Base-by-base conservation (phyloP, 1,284 basidiomycete genomes). In the Bondarzewia mesenterica region DNA sequence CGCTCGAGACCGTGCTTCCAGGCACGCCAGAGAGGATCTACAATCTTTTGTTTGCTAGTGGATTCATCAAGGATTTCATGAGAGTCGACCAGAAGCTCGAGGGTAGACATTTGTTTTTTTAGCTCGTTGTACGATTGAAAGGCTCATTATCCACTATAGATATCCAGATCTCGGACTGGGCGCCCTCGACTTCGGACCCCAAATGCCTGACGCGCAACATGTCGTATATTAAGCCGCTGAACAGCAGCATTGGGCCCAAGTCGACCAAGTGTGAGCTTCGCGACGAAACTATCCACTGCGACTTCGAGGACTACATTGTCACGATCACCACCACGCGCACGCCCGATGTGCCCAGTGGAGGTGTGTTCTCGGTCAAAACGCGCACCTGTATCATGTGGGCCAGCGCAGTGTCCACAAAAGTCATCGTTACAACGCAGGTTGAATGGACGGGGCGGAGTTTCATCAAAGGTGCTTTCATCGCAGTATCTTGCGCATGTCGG, bases 371-470 rank as follows among this genome's bases (percentile, higher is more conserved):
- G 4, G 92, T 98, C 59, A 95, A 93, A 75, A 98, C 95, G 15
- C 73, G 84, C 56, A 96, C 93, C 8, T 98, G 94, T 63, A 76
- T 99, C 49, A 98, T 82, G 64, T 99, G 94, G 94, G 93, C 89
- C 4, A 85, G 85, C 44, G 71, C 78, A 4, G 79, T 88, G 47
- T 79, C 83, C 4, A 86, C 89, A 2, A 80, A 78, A 46, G 80
- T 99, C 12, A 58, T 91, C 7, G 91, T 99, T 4, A 94, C 92
- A 32, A 93, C 89, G 6, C 80, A 88, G 56, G 92, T 98, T 2
- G 94, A 98, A 54, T 99, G 95, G 94, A 91, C 87, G 0, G 94
- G 94, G 20, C 78, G 93, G 57, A 95, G 91, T 65, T 97, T 97
- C 71, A 90, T 99, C 65, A 95, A 91, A 68, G 86, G 93, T 91